Evolutionary conservation across 805 yeast species (phyloP).

Genomic region (Ogataea henricii): DNA sequence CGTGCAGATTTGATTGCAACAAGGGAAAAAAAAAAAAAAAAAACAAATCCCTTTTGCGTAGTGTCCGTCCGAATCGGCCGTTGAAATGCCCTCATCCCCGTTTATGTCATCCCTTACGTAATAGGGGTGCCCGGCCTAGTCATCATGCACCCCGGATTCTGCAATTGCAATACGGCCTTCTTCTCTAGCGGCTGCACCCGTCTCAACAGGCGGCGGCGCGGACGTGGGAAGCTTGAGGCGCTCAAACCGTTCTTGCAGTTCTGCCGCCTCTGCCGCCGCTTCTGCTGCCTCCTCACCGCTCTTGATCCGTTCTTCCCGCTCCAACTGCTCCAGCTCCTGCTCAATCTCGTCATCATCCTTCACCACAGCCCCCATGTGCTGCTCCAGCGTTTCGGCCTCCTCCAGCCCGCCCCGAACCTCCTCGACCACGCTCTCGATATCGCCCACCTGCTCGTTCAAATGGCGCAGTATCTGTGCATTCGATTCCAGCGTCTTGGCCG

Average conservation of each 20-base stretch:
- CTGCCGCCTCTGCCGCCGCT: constrained; percentile 13
- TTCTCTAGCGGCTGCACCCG: too few species aligned
- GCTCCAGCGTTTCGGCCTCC: constrained; percentile 22
- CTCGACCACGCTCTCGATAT: constrained; percentile 26
- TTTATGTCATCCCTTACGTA: not conserved
- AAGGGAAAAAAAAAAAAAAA: too few species aligned
- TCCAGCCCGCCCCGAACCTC: constrained; percentile 21
- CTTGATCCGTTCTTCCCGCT: constrained; percentile 12
- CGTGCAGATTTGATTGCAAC: not conserved
- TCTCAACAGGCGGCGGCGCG: too few species aligned
- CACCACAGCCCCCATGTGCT: constrained; percentile 12
- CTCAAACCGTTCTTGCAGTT: constrained; percentile 12
- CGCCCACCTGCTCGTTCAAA: constrained; percentile 26
- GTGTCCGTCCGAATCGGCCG: constrained; percentile 3
- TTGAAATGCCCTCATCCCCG: too few species aligned
- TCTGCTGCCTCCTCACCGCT: not conserved
- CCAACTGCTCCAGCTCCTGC: constrained; percentile 21
- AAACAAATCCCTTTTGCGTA: not conserved
- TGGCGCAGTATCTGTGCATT: constrained; percentile 27
- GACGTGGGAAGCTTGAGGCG: constrained; percentile 9
- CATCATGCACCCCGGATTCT: not conserved
- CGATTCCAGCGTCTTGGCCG: constrained; percentile 26
- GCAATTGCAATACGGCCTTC: not conserved
- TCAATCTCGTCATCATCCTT: constrained; percentile 27
- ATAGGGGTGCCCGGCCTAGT: not conserved